Evolutionary conservation across 78 protist species (phyloP).

Genomic region (Acrasis kona): DNA sequence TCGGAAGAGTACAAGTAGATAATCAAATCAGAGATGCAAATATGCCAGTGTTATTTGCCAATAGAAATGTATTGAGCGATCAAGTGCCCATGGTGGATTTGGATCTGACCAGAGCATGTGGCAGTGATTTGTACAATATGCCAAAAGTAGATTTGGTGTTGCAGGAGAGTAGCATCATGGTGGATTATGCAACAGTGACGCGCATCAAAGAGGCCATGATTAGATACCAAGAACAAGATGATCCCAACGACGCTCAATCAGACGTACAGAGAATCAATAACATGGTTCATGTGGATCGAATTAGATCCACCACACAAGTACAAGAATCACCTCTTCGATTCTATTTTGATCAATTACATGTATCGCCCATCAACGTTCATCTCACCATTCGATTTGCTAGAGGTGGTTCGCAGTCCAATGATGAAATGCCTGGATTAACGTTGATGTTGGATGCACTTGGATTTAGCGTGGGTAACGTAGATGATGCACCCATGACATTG

Average conservation of each 20-base stretch:
- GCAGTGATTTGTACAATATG: neutral
- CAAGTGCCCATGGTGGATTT: neutral
- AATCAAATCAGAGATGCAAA: neutral
- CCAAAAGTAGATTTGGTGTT: neutral
- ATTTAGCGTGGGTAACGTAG: neutral
- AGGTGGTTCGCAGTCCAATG: too few relatives aligned
- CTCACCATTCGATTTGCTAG: neutral
- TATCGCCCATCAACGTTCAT: neutral
- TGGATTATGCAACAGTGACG: neutral
- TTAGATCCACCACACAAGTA: too few relatives aligned
- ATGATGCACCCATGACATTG: neutral
- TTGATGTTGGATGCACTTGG: neutral
- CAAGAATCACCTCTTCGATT: too few relatives aligned
- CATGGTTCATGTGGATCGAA: too few relatives aligned
- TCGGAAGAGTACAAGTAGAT: neutral
- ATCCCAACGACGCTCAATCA: neutral
- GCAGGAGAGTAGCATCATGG: neutral
- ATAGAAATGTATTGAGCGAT: neutral
- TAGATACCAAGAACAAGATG: neutral
- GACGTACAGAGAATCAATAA: too few relatives aligned
- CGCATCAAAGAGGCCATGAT: neutral
- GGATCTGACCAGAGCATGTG: neutral
- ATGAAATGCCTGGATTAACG: too few relatives aligned
- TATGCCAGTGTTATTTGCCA: neutral
- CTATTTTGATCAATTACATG: neutral